Base-by-base conservation (phyloP, 2,329 filamentous ascomycete species). In the Trichoderma sp. region DNA sequence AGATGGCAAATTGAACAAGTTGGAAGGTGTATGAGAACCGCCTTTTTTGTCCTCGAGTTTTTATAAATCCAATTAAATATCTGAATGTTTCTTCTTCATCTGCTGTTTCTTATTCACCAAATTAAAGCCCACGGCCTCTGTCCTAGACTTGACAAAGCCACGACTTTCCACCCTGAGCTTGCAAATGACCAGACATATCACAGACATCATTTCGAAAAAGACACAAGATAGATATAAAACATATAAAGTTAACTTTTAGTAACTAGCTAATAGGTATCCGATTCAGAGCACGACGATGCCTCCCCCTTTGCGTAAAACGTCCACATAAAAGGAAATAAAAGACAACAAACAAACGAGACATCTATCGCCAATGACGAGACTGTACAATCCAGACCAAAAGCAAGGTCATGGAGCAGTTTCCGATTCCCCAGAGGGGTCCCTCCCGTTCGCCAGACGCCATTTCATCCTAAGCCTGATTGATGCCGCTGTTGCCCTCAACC, bases 391-490 rank as follows among this genome's bases (percentile, higher is more conserved):
- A 26, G 28, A 36, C 62, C 28, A 58, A 39, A 11, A 34, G 26
- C 7, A 50, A 69, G 39, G 39, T 26, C 39, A n/a, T 28, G 39
- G 57, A 62, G 26, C 15, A 62, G 39, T 62, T 34, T 43, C 30
- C 66, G n/a, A 53, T 43, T 34, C 59, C 57, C 57, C 32, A 39
- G 39, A 69, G n/a, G 39, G 39, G 28, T 8, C 26, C 66, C 53
- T 26, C 39, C 53, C 66, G 9, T 53, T 69, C 66, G 66, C 66
- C 66, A 69, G 57, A 69, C 66, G 66, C 66, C 66, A 30, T 69
- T 36, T 36, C 43, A 61, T 43, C 17, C 57, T 12, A 69, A 61
- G 66, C 66, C 39, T 62, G 57, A 61, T 68, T 68, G 36, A 69
- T 69, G 66, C 66, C 57, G 66, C 66, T 69, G 39, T 36, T 53